These are phyloP conservation scores for Chrysoporthe deuterocubensis DNA, from an alignment of 2,329 filamentous ascomycete genomes.

Conservation along the genomic window DNA sequence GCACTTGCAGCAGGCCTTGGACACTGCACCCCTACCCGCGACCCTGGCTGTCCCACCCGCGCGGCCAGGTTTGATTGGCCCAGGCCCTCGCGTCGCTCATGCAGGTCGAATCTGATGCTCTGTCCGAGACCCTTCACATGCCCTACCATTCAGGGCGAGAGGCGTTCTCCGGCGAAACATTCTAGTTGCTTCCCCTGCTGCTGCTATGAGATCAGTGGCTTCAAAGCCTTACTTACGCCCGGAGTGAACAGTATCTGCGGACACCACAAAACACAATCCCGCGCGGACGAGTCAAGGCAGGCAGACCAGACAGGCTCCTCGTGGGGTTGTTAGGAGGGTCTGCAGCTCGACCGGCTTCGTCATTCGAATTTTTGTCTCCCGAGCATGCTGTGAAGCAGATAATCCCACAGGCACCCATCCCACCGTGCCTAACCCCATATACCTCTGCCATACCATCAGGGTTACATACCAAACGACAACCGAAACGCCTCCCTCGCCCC, in stretches of 20 bases:
- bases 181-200: neutral
- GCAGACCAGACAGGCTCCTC: neutral
- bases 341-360: neutral
- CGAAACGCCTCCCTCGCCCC: neutral
- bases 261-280: neutral
- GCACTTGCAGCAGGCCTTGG: slow-evolving; percentile 1
- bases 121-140: slow-evolving; percentile 14
- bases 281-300: neutral
- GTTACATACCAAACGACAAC: slow-evolving; percentile 1
- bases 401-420: neutral
- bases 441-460: neutral
- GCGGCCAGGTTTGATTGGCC: slow-evolving; percentile 20
- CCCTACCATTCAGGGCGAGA: neutral
- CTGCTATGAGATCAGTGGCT: neutral
- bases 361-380: neutral
- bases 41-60: neutral
- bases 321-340: neutral
- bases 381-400: neutral
- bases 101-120: neutral
- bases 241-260: neutral
- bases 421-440: neutral
- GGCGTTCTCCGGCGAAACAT: neutral
- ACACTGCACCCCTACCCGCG: neutral
- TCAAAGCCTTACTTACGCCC: neutral
- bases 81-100: slow-evolving; percentile 10